Evolutionary conservation across 1,139 yeast genomes (phyloP).

Genomic region (Yamadazyma songkhlaensis): DNA sequence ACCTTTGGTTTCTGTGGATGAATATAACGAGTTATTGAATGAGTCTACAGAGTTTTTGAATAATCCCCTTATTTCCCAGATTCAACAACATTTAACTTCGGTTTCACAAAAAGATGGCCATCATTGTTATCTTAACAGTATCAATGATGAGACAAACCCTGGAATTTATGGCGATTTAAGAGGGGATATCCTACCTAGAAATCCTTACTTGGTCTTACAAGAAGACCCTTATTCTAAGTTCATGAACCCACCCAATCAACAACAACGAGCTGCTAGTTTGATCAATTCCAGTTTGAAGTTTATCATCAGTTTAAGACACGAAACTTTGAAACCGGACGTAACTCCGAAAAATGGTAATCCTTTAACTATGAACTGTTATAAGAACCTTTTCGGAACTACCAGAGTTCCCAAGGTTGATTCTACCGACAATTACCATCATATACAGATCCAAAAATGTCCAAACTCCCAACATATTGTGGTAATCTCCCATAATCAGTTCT

Average conservation of each 20-base stretch:
- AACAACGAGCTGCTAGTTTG: constrained; percentile 64
- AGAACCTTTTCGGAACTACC: constrained; percentile 65
- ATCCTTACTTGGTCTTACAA: constrained; percentile 69
- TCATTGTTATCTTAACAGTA: constrained; percentile 57
- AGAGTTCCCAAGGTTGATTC: constrained; percentile 51
- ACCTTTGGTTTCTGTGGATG: constrained; percentile 47
- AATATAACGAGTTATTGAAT: constrained; percentile 34
- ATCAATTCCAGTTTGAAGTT: constrained; percentile 66
- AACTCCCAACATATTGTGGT: constrained; percentile 48
- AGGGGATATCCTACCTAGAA: constrained; percentile 69
- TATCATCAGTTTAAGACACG: constrained; percentile 54
- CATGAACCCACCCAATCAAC: constrained; percentile 61
- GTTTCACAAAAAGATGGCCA: constrained; percentile 37
- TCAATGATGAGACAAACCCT: constrained; percentile 57
- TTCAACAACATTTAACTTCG: constrained; percentile 53
- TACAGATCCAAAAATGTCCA: constrained; percentile 24
- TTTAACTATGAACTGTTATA: constrained; percentile 65
- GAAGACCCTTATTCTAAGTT: constrained; percentile 64
- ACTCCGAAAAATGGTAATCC: constrained; percentile 51
- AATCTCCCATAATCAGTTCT: constrained; percentile 62
- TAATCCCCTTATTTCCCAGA: constrained; percentile 36
- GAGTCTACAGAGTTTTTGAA: constrained; percentile 46
- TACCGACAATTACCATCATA: constrained; percentile 19
- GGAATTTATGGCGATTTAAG: constrained; percentile 64
- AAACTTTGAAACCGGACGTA: constrained; percentile 52